Evolutionary conservation across 306 rosid genomes (phyloP).

Genomic region (Hippophae tibetana): DNA sequence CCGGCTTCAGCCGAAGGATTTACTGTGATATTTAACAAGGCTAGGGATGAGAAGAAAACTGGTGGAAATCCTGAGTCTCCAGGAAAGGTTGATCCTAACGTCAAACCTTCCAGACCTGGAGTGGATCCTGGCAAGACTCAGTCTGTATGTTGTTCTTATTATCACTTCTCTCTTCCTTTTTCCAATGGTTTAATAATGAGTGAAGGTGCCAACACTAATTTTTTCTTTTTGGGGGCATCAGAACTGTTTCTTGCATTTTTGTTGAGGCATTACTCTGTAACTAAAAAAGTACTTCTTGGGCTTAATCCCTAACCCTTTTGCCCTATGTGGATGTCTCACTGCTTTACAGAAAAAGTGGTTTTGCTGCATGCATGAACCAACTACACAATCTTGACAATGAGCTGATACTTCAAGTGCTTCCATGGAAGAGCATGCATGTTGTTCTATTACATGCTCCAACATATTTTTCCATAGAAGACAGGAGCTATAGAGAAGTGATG

Average conservation of each 20-base stretch:
- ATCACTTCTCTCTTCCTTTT: too few species aligned
- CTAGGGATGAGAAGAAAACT: slow-evolving; percentile 92
- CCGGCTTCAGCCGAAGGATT: slow-evolving; percentile 99
- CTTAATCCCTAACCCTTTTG: slow-evolving; percentile 1
- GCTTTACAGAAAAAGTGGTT: slow-evolving; percentile 90
- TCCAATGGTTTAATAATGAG: too few species aligned
- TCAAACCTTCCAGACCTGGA: slow-evolving; percentile 28
- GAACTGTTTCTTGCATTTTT: too few species aligned
- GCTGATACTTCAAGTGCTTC: too few species aligned
- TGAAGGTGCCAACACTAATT: too few species aligned
- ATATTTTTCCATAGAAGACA: slow-evolving; percentile 43
- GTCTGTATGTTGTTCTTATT: slow-evolving; percentile 47
- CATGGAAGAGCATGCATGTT: too few species aligned
- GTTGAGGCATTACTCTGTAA: too few species aligned
- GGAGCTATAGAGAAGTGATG: slow-evolving; percentile 52
- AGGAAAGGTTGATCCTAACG: slow-evolving; percentile 55
- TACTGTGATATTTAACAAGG: slow-evolving; percentile 95
- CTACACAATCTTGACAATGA: slow-evolving; percentile 49
- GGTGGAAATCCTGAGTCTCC: slow-evolving; percentile 96
- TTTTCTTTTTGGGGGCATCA: too few species aligned
- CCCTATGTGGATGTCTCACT: slow-evolving; percentile 22
- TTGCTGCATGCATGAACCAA: slow-evolving; percentile 80
- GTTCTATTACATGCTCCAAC: slow-evolving; percentile 18
- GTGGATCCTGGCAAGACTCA: slow-evolving; percentile 59
- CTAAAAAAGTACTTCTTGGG: not conserved